Evolutionary conservation across 202 grass and related monocot species (phyloP), one percentile per base, ranked within the genome.

Genomic region (Panicum hallii): DNA sequence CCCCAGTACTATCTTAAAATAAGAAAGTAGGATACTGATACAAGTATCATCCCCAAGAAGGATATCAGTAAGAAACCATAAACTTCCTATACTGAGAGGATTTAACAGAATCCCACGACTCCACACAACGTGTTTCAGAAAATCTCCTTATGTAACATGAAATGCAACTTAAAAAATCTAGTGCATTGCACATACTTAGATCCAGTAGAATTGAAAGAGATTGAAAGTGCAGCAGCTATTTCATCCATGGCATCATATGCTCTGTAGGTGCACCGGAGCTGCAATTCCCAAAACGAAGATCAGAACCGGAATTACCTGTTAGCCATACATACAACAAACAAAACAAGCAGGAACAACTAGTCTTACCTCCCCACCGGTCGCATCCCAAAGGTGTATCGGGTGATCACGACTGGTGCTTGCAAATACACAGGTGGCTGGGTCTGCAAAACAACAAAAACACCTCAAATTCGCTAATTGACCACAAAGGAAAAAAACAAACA

Each of bases 371-470:
- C 91, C 91, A 52, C 87, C 91, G 74, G 86, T 73, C 67, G 91
- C 88, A 54, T 99, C 97, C 97, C 97, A 99, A 54, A 99, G 93
- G 87, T 99, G 97, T 84, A 99, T 91, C 1, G 97, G 97, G 86
- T 99, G 97, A 66, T 99, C 93, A 14, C 90, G 90, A 55, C 61
- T 94, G 23, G 93, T 96, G 77, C 73, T 92, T 54, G 97, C 97
- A 87, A 99, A 99, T 1, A 99, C 97, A 55, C 93, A 96, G 3
- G 88, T 93, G n/a, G 90, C 82, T 8, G 86, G 93, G 83, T 99
- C 97, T 99, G 64, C 50, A 65, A 50, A 77, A 66, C 72, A 80
- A 76, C 43, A 84, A 48, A 52, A 53, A 3, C 10, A 72, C 26
- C n/a, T 38, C 34, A 48, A 76, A 26, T 77, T 92, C n/a, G 84